These are phyloP conservation scores for Cyathus striatus DNA, from an alignment of 768 basidiomycete genomes.

Conservation along the genomic window DNA sequence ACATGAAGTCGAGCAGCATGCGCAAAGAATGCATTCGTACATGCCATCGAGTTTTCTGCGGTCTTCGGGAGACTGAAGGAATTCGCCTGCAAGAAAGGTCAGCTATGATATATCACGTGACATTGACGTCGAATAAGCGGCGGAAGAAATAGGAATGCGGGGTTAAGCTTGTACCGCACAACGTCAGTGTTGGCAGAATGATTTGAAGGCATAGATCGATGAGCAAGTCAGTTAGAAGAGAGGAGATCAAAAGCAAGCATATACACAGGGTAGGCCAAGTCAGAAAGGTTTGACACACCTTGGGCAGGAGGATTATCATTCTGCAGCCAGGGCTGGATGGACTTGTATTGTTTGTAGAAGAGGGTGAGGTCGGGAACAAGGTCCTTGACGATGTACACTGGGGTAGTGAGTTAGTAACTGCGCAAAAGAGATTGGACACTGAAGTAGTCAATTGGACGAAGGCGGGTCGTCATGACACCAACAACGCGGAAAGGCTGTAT, in stretches of 20 bases:
- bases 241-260: background rate
- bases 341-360: constrained; percentile 99
- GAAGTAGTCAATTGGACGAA: too few species aligned
- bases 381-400: constrained; percentile 99
- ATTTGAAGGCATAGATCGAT: background rate
- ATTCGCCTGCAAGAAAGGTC: constrained; percentile 47
- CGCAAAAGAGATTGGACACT: too few species aligned
- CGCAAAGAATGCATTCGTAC: constrained; percentile 97
- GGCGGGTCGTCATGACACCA: too few species aligned
- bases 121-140: too few species aligned
- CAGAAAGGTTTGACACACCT: constrained; percentile 20
- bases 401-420: background rate
- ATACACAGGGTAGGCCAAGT: background rate
- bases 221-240: background rate
- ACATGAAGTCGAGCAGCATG: constrained; percentile 97
- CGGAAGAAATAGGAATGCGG: too few species aligned
- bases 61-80: constrained; percentile 87
- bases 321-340: constrained; percentile 94
- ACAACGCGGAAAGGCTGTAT: too few species aligned
- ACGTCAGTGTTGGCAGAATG: too few species aligned
- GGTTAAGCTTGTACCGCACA: too few species aligned
- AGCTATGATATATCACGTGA: too few species aligned
- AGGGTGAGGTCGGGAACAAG: constrained; percentile 88
- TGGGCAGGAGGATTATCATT: constrained; percentile 85
- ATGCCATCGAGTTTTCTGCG: constrained; percentile 94